Percentiles rank a stretch among this genome's conserved stretches.
phyloP scores from a whole-genome alignment of 345 rosid species.

The Ceriops decandra region DNA sequence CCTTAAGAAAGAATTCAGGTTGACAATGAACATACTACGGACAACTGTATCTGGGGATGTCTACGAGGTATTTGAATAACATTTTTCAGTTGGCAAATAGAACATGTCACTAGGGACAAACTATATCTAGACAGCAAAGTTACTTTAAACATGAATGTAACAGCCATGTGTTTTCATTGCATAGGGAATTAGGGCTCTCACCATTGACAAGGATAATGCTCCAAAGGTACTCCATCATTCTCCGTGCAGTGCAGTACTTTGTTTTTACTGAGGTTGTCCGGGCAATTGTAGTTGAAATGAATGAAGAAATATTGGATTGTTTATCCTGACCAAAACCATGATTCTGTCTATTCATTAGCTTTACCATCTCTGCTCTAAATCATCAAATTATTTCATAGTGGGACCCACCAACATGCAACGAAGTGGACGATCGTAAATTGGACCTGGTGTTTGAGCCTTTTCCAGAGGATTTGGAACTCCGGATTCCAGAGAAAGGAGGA shows the following conservation, averaged over 20 bases:
- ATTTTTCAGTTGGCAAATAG: not conserved
- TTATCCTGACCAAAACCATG: not conserved
- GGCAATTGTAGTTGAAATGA: not conserved
- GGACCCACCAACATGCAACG: constrained; percentile 58
- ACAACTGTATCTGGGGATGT: constrained; percentile 62
- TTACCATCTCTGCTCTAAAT: not conserved
- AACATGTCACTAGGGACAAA: not conserved
- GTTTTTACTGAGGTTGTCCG: not conserved
- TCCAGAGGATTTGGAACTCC: constrained; percentile 59
- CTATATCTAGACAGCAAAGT: not conserved
- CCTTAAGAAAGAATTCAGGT: constrained; percentile 79
- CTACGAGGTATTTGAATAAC: constrained; percentile 55
- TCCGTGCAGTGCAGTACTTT: not conserved
- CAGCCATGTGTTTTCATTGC: constrained; percentile 4
- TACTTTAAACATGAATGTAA: constrained; percentile 8
- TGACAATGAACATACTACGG: constrained; percentile 66
- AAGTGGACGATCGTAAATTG: constrained; percentile 53
- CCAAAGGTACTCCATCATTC: constrained; percentile 56
- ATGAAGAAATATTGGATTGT: not conserved
- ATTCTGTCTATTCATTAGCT: not conserved
- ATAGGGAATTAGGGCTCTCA: constrained; percentile 87
- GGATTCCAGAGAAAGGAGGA: constrained; percentile 60
- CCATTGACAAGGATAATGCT: constrained; percentile 87
- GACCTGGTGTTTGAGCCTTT: constrained; percentile 62
- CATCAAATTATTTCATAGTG: constrained; percentile 40